These are phyloP conservation scores for Termitomyces sp. DNA, from an alignment of 768 basidiomycete genomes.

Conservation along the genomic window DNA sequence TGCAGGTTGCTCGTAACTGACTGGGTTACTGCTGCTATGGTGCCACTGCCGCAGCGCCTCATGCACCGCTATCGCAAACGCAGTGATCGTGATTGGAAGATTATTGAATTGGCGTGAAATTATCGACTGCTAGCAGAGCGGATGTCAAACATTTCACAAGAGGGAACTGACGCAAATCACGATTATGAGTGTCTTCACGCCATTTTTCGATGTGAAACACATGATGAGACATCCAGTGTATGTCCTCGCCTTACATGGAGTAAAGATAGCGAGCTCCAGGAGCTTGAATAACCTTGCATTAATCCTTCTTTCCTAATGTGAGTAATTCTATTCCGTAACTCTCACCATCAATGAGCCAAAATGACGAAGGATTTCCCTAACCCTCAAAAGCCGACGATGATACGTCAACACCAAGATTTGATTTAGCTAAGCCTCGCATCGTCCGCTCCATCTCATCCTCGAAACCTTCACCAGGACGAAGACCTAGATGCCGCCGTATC, in stretches of 20 bases:
- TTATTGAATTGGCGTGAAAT: not conserved
- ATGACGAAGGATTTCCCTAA: constrained; percentile 11
- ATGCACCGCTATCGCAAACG: not conserved
- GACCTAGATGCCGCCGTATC: constrained; percentile 34
- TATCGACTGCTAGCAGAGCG: not conserved
- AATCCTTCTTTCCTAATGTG: not conserved
- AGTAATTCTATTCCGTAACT: not conserved
- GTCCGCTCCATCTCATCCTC: constrained; percentile 79
- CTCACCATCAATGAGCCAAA: not conserved
- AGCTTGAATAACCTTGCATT: constrained; percentile 71
- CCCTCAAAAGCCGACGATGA: constrained; percentile 50
- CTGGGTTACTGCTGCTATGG: not conserved
- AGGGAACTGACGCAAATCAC: not conserved
- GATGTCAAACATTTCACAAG: not conserved
- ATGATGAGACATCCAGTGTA: constrained; percentile 70
- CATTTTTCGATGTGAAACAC: constrained; percentile 7
- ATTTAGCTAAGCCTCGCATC: constrained; percentile 71
- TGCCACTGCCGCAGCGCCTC: not conserved
- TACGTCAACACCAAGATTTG: constrained; percentile 75
- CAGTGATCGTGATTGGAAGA: not conserved
- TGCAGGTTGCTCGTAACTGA: not conserved
- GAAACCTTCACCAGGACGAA: constrained; percentile 44
- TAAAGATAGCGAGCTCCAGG: constrained; percentile 51
- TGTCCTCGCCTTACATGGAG: constrained; percentile 78
- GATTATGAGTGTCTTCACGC: not conserved